phyloP scores from a whole-genome alignment of 2,329 filamentous ascomycete species.

The Monilinia fructicola region DNA sequence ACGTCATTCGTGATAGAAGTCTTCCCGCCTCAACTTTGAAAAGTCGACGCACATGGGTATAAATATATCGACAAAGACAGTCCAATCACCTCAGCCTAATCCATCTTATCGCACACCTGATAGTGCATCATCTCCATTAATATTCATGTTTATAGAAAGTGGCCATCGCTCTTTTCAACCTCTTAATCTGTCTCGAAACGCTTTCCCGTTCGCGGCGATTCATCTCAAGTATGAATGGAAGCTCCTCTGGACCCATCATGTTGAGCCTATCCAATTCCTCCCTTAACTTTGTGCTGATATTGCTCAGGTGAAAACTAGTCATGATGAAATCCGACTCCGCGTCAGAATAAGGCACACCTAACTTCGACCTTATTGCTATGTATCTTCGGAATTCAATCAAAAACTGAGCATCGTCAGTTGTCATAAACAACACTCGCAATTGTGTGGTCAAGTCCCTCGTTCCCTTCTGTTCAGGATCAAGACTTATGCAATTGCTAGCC shows the following conservation, averaged over 20 bases:
- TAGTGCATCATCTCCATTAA: neutral
- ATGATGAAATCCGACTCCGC: neutral
- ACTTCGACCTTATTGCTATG: neutral
- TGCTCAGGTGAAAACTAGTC: neutral
- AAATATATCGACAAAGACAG: neutral
- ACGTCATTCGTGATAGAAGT: neutral
- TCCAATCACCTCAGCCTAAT: neutral
- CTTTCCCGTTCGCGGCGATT: neutral
- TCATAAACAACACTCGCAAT: neutral
- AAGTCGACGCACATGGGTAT: neutral
- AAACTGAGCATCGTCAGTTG: neutral
- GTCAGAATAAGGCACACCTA: neutral
- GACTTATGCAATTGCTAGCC: no score
- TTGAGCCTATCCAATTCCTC: constrained; percentile 1
- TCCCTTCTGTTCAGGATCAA: neutral
- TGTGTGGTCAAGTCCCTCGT: neutral
- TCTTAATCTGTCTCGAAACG: neutral
- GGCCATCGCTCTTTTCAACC: constrained; percentile 6
- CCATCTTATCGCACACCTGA: neutral
- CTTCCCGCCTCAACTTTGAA: neutral
- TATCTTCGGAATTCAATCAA: neutral
- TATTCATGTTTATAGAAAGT: neutral
- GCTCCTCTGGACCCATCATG: neutral
- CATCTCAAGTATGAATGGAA: neutral
- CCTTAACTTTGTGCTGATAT: neutral